Evolutionary conservation across 768 basidiomycete genomes (phyloP).

Genomic region (Suillus alpinus): DNA sequence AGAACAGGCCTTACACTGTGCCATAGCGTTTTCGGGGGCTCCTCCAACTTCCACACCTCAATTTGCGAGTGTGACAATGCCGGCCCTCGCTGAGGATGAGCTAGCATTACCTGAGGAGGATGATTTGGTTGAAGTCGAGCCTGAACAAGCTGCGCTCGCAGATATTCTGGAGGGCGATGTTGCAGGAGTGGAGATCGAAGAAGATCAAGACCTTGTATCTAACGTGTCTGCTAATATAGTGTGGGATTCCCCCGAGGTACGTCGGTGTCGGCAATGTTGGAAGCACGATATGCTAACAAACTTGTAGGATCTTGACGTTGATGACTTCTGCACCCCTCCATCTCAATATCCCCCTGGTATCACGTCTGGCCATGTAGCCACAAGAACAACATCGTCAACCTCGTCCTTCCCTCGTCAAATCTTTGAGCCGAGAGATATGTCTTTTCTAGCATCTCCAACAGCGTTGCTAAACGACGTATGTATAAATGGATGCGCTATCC

Average conservation of each 20-base stretch:
- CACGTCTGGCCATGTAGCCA: not conserved
- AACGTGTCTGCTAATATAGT: not conserved
- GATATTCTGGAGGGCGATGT: not conserved
- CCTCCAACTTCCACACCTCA: too few species aligned
- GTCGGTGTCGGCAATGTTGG: not conserved
- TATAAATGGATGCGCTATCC: slow-evolving; percentile 6
- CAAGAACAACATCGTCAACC: not conserved
- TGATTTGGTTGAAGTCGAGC: not conserved
- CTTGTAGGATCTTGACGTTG: not conserved
- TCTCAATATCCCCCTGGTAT: not conserved
- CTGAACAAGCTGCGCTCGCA: not conserved
- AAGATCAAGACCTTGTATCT: not conserved
- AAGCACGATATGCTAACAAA: too few species aligned
- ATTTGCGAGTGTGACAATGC: not conserved
- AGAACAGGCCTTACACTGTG: not conserved
- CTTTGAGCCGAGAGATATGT: not conserved
- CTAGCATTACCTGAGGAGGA: not conserved
- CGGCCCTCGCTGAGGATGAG: not conserved
- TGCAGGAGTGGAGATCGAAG: not conserved
- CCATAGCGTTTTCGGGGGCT: too few species aligned
- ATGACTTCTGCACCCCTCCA: not conserved
- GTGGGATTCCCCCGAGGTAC: not conserved
- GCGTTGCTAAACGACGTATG: slow-evolving; percentile 5
- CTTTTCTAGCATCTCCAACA: not conserved
- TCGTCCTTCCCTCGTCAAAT: not conserved